Evolutionary conservation across 805 yeast species (phyloP).

Genomic region (Zygoascus biomembranicola): DNA sequence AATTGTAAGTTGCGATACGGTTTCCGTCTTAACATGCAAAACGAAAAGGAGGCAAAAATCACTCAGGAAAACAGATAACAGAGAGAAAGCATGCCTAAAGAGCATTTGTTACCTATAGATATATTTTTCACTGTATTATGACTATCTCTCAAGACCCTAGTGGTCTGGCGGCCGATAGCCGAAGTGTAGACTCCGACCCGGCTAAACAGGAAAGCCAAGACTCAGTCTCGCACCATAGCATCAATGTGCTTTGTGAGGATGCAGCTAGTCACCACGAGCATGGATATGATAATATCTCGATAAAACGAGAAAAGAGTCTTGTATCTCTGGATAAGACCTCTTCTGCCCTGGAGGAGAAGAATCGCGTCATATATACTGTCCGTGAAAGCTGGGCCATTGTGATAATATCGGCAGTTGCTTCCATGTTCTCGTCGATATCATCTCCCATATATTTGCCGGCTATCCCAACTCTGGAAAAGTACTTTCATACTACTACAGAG

Average conservation of each 20-base stretch:
- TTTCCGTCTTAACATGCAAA: too few species aligned
- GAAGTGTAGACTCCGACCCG: background rate
- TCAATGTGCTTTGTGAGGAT: background rate
- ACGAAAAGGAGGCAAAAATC: too few species aligned
- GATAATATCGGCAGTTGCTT: slow-evolving; percentile 26
- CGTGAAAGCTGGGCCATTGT: slow-evolving; percentile 5
- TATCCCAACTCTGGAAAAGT: slow-evolving; percentile 44
- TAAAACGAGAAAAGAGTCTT: background rate
- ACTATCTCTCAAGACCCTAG: too few species aligned
- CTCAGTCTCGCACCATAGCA: background rate
- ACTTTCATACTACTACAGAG: slow-evolving; percentile 50
- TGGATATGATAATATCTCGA: background rate
- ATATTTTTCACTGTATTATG: too few species aligned
- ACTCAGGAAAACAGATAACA: too few species aligned
- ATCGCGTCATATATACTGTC: background rate
- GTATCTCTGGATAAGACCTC: background rate
- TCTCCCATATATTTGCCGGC: slow-evolving; percentile 80
- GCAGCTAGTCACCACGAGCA: background rate
- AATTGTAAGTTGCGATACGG: too few species aligned
- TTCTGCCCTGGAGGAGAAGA: background rate
- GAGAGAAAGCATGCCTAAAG: too few species aligned
- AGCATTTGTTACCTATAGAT: too few species aligned
- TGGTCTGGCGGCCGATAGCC: too few species aligned
- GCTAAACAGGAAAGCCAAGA: background rate
- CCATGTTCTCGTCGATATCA: slow-evolving; percentile 62